Base-by-base conservation (phyloP, 768 basidiomycete species). In the Mycena olivaceomarginata region DNA sequence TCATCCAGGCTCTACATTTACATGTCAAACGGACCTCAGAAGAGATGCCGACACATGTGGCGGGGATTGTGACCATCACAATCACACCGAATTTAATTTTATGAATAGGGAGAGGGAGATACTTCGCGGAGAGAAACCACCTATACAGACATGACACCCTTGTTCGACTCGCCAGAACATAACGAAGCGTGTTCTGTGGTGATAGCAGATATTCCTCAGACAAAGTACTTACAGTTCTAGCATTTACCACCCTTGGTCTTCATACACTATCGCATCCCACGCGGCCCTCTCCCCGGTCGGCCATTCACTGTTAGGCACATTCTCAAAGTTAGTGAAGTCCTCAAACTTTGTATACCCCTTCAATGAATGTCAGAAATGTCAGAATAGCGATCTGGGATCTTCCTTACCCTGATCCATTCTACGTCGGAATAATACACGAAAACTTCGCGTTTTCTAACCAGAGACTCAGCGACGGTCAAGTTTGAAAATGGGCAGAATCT, bases 261-360 rank as follows among this genome's bases (percentile, higher is more conserved):
- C 76, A n/a, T 69, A 75, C 15, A 81, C 81, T 10, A 78, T 74
- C 40, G 79, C 73, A 67, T 80, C 78, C 81, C 81, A 82, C 3
- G 80, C 70, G 43, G 70, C 79, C 31, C 31, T 31, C 31, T 22
- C 20, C 3, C 73, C 71, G 15, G 56, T 56, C 41, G 62, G 40
- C 80, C 81, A 81, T 6, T 81, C 77, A 41, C 77, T 16, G 2
- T 70, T 60, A 8, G 80, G 81, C 16, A 80, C 22, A 15, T 67
- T 62, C 76, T 82, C 81, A 45, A 80, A 79, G 3, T 76, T 70
- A 4, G 81, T 81, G 41, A 82, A 82, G 65, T 82, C 81, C 31
- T 25, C 67, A 43, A 75, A 60, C 4, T 25, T 67, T 8, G 74
- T 39, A 60, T 78, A 81, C 67, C 77, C 76, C 70, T 76, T 22